Evolutionary conservation across 192 early-diverging fungal genomes (phyloP).

Genomic region (Backusella westeae): DNA sequence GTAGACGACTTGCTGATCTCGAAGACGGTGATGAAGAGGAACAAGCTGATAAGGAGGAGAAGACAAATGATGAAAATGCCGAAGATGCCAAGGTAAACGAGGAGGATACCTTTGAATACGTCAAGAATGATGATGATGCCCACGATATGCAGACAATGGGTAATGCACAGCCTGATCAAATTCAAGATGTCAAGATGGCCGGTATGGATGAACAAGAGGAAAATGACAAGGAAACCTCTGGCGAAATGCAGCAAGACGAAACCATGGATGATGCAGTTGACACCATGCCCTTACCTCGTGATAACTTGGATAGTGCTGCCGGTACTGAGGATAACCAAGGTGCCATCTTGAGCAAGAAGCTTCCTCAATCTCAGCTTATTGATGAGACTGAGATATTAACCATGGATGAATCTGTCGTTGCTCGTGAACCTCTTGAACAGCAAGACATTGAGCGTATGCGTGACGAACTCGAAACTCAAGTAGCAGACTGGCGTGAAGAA

Average conservation of each 20-base stretch:
- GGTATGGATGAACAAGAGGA: constrained; percentile 56
- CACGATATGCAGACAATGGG: constrained; percentile 76
- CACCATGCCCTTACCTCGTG: constrained; percentile 38
- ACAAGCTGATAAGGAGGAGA: constrained; percentile 34
- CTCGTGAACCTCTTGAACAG: constrained; percentile 47
- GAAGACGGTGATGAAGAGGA: constrained; percentile 63
- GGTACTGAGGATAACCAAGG: constrained; percentile 46
- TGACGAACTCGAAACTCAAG: constrained; percentile 71
- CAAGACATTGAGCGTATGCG: constrained; percentile 75
- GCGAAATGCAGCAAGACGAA: constrained; percentile 64
- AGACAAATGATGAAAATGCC: constrained; percentile 50
- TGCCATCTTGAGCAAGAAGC: constrained; percentile 42
- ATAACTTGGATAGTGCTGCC: constrained; percentile 28
- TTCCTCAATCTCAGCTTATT: constrained; percentile 22
- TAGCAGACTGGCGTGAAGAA: constrained; percentile 71
- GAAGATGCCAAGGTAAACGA: constrained; percentile 52
- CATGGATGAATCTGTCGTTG: constrained; percentile 25
- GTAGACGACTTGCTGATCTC: constrained; percentile 75
- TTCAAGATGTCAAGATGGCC: constrained; percentile 58
- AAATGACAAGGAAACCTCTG: constrained; percentile 48
- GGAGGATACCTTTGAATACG: constrained; percentile 69
- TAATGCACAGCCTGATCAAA: constrained; percentile 65
- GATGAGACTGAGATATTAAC: constrained; percentile 39
- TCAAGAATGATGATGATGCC: constrained; percentile 73
- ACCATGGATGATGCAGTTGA: constrained; percentile 40